Base-by-base conservation (phyloP, 1,284 basidiomycete species). In the Chalciporus sp. region DNA sequence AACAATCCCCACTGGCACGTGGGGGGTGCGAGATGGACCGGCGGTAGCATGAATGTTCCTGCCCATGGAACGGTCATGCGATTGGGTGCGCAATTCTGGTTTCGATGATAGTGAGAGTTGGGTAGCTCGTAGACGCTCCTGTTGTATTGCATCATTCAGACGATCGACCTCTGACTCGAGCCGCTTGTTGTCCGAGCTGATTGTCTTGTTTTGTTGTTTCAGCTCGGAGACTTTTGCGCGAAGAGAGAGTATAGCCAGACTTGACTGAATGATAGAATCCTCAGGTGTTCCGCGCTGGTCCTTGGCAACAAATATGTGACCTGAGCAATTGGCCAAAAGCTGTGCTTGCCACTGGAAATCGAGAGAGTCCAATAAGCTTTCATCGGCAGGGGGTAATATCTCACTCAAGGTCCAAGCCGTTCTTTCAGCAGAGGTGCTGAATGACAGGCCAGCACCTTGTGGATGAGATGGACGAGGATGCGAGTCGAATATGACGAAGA, bases 401-500 rank as follows among this genome's bases (percentile, higher is more conserved):
- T 73, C 63, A 14, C 74, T 67, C 42, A 89, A 73, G 53, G 80
- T 77, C 11, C 59, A 55, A 1, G 79, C 77, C 1, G 77, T 72
- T 2, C 61, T 63, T 11, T 76, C 69, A 6, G 78, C 53, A 16
- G 76, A 80, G 4, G 66, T 62, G 43, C 62, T 69, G 42, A 87
- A 72, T 40, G 79, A 77, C 55, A 86, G 75, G 0, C 80, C 84
- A 3, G 85, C 79, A 12, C 85, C 84, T 29, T 74, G 59, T 0
- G 81, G 80, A 60, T 86, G 79, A 14, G 74, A 73, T 0, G 77
- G 74, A n/a, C 84, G 78, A n/a, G 82, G 74, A 61, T 88, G 86
- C 2, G 84, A 84, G 66, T 88, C 85, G 57, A 88, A 86, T 42
- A 86, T 69, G 45, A 81, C 74, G 58, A 82, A 86, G 11, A 81